phyloP scores from a whole-genome alignment of 2,329 filamentous ascomycete genomes.

The Pseudomassariella vexata region DNA sequence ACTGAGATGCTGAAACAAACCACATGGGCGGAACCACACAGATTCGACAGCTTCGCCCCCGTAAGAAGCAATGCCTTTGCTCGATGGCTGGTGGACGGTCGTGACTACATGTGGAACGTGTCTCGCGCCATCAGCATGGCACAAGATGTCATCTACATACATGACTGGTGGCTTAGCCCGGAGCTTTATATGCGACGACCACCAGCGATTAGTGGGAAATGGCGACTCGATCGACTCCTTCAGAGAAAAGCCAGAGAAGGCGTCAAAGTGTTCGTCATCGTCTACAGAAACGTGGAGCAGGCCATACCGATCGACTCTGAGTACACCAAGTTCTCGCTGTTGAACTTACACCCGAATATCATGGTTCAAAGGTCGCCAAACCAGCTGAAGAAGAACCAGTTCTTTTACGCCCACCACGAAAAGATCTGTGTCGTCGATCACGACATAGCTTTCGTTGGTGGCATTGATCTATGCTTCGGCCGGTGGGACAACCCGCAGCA shows the following conservation, averaged over 20 bases:
- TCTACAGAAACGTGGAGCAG: slow-evolving; percentile 96
- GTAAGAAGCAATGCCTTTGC: slow-evolving; percentile 82
- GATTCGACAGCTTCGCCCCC: slow-evolving; percentile 91
- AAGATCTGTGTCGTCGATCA: slow-evolving; percentile 98
- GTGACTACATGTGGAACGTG: slow-evolving; percentile 99
- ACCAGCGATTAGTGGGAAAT: slow-evolving; percentile 94
- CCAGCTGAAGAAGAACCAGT: slow-evolving; percentile 97
- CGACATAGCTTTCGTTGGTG: slow-evolving; percentile 90
- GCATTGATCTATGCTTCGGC: slow-evolving; percentile 94
- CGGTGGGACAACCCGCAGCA: slow-evolving; percentile 97
- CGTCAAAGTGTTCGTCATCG: slow-evolving; percentile 95
- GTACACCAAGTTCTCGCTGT: slow-evolving; percentile 92
- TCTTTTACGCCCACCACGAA: slow-evolving; percentile 98
- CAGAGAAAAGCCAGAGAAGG: slow-evolving; percentile 90
- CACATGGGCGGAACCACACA: slow-evolving; percentile 74
- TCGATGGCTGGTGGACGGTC: slow-evolving; percentile 93
- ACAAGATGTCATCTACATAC: slow-evolving; percentile 95
- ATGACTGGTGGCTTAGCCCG: slow-evolving; percentile 98
- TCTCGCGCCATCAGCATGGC: slow-evolving; percentile 96
- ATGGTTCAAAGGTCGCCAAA: slow-evolving; percentile 96
- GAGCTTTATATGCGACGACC: slow-evolving; percentile 93
- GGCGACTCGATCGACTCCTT: slow-evolving; percentile 89
- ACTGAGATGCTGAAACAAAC: slow-evolving; percentile 78
- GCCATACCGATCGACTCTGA: slow-evolving; percentile 97
- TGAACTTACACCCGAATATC: slow-evolving; percentile 93